Conservation (phyloP, 2,329 filamentous ascomycete species). For the Pestalotiopsis fici region DNA sequence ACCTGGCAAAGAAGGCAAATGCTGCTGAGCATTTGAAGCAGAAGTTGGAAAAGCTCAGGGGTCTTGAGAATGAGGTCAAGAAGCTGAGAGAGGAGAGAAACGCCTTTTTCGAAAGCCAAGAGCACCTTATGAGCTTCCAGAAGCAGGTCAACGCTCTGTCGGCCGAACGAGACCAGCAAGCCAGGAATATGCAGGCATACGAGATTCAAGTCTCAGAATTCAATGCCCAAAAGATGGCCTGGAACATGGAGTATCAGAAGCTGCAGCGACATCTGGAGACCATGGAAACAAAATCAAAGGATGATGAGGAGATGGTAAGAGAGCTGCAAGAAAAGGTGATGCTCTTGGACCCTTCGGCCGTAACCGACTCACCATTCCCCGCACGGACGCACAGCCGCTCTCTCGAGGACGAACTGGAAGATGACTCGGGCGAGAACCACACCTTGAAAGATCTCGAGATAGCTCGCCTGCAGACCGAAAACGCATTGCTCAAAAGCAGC, state of each 20-base stretch:
- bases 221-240: conserved; percentile 44
- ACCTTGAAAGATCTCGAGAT: conserved; percentile 50
- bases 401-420: conserved; percentile 63
- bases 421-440: conserved; percentile 40
- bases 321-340: conserved; percentile 62
- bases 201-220: conserved; percentile 40
- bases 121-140: conserved; percentile 25
- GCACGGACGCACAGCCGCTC: conserved; percentile 19
- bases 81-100: conserved; percentile 56
- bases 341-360: conserved; percentile 30
- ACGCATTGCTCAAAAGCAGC: conserved; percentile 57
- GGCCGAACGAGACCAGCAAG: conserved; percentile 30
- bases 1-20: conserved; percentile 63
- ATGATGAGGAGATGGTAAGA: conserved; percentile 55
- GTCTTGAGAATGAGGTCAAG: conserved; percentile 56
- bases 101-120: conserved; percentile 41
- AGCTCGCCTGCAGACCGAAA: conserved; percentile 63
- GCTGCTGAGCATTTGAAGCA: conserved; percentile 63
- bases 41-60: conserved; percentile 60
- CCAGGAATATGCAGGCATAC: conserved; percentile 33
- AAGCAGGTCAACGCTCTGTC: conserved; percentile 35
- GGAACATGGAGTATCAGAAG: conserved; percentile 32
- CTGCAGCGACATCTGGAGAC: conserved; percentile 26
- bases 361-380: conserved; percentile 34
- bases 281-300: conserved; percentile 43